Conservation (phyloP, 129 eudicot genomes). For the sunflower (Helianthus annuus) region DNA sequence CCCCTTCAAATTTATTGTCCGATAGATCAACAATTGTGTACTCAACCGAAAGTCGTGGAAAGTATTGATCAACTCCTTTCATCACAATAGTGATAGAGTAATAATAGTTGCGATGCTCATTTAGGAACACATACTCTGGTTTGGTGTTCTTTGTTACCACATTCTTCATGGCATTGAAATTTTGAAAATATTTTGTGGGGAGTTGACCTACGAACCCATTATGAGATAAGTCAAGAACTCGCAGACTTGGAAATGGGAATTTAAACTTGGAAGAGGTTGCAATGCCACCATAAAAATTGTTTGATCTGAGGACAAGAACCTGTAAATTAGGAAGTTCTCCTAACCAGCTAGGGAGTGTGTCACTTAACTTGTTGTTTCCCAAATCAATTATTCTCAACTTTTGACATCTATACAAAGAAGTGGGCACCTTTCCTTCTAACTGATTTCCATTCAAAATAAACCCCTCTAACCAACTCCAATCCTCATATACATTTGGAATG, state of each 20-base stretch:
- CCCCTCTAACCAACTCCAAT: not conserved
- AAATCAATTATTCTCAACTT: constrained; percentile 32
- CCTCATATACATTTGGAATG: constrained; percentile 17
- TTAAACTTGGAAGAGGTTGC: not conserved
- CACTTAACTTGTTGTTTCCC: constrained; percentile 35
- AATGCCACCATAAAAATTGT: constrained; percentile 37
- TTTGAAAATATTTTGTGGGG: constrained; percentile 28
- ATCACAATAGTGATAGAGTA: not conserved
- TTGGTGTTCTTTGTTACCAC: not conserved
- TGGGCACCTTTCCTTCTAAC: constrained; percentile 41
- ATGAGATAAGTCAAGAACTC: constrained; percentile 42
- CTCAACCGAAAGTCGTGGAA: not conserved
- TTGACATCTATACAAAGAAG: constrained; percentile 31
- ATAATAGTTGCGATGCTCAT: too few relatives aligned
- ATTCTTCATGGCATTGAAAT: constrained; percentile 30
- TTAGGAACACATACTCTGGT: too few relatives aligned
- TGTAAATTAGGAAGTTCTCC: constrained; percentile 28
- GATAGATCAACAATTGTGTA: constrained; percentile 35
- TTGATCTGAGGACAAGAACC: constrained; percentile 38
- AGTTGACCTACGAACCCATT: constrained; percentile 36
- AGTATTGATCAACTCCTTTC: constrained; percentile 3
- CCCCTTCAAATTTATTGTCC: constrained; percentile 30
- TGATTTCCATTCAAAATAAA: constrained; percentile 31
- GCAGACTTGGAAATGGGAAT: constrained; percentile 24
- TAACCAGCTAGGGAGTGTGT: constrained; percentile 35